A percentile compares a stretch with the other conserved stretches of the same genome.
Conservation (phyloP, 192 early-diverging fungal species). For the Spinellus fusiger region DNA sequence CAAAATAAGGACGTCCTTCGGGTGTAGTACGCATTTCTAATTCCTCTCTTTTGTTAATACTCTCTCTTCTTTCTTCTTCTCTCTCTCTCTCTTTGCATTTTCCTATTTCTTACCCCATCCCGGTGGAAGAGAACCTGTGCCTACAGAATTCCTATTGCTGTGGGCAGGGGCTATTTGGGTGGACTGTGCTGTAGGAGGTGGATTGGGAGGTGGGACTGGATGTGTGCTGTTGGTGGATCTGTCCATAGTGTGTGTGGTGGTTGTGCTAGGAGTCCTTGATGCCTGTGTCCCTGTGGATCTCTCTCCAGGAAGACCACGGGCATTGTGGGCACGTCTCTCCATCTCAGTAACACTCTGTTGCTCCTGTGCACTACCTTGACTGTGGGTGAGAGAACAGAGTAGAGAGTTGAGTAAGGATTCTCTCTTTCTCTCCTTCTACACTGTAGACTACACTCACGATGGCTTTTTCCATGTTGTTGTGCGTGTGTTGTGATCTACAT, state of each 20-base stretch:
- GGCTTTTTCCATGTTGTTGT: slow-evolving; percentile 87
- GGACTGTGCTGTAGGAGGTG: slow-evolving; percentile 20
- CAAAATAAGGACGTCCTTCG: slow-evolving; percentile 81
- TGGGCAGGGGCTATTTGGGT: not conserved
- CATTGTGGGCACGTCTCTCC: slow-evolving; percentile 73
- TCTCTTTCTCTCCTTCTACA: slow-evolving; percentile 63
- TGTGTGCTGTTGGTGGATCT: not conserved
- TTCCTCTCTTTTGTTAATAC: too few relatives aligned
- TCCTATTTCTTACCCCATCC: slow-evolving; percentile 49
- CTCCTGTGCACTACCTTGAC: slow-evolving; percentile 33
- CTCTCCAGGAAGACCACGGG: slow-evolving; percentile 74
- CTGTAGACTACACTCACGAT: slow-evolving; percentile 41
- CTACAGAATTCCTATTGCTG: slow-evolving; percentile 28
- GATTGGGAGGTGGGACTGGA: slow-evolving; percentile 10
- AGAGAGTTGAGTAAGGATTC: too few relatives aligned
- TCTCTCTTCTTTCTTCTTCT: too few relatives aligned
- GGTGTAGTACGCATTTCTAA: slow-evolving; percentile 68
- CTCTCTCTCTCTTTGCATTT: too few relatives aligned
- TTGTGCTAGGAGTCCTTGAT: slow-evolving; percentile 17
- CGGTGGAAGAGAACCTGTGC: slow-evolving; percentile 69
- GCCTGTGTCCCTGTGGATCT: slow-evolving; percentile 9
- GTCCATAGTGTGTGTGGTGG: slow-evolving; percentile 6
- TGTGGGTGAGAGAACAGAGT: slow-evolving; percentile 20
- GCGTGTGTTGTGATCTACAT: slow-evolving; percentile 93
- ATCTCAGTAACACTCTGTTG: slow-evolving; percentile 53